A percentile compares a stretch with the other conserved stretches of the same genome.
phyloP scores from a whole-genome alignment of 1,284 basidiomycete species.

The Puccinia horiana region DNA sequence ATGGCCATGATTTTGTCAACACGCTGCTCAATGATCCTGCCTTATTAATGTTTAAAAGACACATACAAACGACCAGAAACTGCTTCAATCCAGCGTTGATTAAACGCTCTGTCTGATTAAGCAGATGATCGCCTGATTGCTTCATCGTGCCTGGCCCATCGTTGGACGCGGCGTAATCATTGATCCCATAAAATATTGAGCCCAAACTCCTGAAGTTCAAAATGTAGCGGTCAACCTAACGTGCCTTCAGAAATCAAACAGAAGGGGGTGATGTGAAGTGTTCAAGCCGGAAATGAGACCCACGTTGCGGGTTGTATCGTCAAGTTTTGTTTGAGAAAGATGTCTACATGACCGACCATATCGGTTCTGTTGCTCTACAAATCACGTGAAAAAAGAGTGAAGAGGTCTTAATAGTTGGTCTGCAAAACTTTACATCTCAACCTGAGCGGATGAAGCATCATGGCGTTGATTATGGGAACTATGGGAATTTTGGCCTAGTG shows the following conservation, averaged over 20 bases:
- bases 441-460: neutral
- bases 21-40: neutral
- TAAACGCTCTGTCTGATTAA: slow-evolving; percentile 10
- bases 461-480: neutral
- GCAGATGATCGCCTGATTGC: neutral
- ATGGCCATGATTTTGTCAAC: neutral
- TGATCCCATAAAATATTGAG: slow-evolving; percentile 33
- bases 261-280: too few relatives aligned
- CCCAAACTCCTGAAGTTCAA: slow-evolving; percentile 19
- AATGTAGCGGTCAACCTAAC: neutral
- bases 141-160: neutral
- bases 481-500: neutral
- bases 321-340: neutral
- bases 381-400: neutral
- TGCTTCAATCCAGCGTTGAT: slow-evolving; percentile 6
- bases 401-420: neutral
- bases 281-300: neutral
- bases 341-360: slow-evolving; percentile 31
- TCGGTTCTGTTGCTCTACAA: slow-evolving; percentile 1
- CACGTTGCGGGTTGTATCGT: neutral
- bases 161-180: slow-evolving; percentile 24
- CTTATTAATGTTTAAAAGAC: neutral
- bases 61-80: slow-evolving; percentile 32
- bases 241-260: neutral
- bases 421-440: neutral